Base-by-base conservation (phyloP, 2,329 filamentous ascomycete species). In the Fusarium agapanthi region DNA sequence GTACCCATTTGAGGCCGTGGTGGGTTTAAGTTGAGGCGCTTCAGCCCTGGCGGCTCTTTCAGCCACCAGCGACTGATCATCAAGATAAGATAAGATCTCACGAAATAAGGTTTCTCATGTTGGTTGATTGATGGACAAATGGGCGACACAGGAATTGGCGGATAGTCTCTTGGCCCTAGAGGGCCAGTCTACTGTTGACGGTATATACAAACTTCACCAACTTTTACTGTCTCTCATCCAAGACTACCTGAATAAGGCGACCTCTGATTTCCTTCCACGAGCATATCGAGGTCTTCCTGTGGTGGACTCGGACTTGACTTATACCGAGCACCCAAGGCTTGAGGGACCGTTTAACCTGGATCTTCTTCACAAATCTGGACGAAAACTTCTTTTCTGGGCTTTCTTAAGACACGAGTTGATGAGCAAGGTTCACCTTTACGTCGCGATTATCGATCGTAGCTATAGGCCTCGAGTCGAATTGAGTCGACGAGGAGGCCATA, bases 41-140 rank as follows among this genome's bases (percentile, higher is more conserved):
- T 64, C 55, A 59, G 66, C 58, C 48, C 48, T 73, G 57, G 41
- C 47, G 38, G 28, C 43, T 56, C 54, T 37, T 30, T 37, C 28
- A 22, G 45, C 30, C 14, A 32, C 47, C 48, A 34, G n/a, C 18
- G 10, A 26, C 13, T 32, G 43, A 51, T 69, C 28, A 63, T 64
- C 56, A n/a, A 51, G 65, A 68, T 68, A 45, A 68, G 64, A 68
- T 68, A 63, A 68, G 64, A 68, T 68, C 48, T 7, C 18, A 16
- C n/a, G 15, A 26, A 28, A 51, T 22, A 34, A 35, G 22, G 12
- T 44, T 63, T 28, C 18, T 47, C 6, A 40, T 56, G 48, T 56
- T 55, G 37, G 47, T 57, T 35, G 14, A 22, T 24, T 12, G 3
- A 56, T 65, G 35, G 16, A 43, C 20, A 10, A 32, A 22, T 64